Evolutionary conservation across 768 basidiomycete species (phyloP), one percentile per base, ranked within the genome.

Genomic region (Russula emetica): DNA sequence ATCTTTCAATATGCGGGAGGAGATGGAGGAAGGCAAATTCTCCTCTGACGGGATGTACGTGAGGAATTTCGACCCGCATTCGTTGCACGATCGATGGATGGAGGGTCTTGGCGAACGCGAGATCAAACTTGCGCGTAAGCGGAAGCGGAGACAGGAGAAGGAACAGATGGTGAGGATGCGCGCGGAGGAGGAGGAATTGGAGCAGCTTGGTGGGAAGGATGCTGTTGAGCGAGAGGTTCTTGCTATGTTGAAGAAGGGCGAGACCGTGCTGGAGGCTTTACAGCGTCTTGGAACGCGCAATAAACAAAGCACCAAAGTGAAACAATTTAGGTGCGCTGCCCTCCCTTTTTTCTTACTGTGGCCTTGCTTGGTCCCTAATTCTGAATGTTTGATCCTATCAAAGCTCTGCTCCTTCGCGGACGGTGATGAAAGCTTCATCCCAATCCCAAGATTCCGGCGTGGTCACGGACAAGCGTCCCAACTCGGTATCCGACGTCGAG

Each of bases 21-120:
- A 99, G 80, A 95, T 98, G 89, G 88, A 93, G 71, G 96, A 98
- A 76, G 97, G 97, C 44, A 92, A 94, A 72, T 98, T 99, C 78
- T 87, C 92, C 5, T 90, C 90, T 64, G 96, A 98, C 72, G 97
- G 97, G 53, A 89, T 76, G 70, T 93, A 94, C 72, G 85, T 90
- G 55, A 87, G 89, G 68, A 82, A 87, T 13, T 87, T 88, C 72
- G 97, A 99, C 74, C 91, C 90, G 1, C 89, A 94, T 72, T 92
- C 87, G 28, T 83, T 88, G 44, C 94, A 99, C 73, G 97, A 99
- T 75, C 83, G 84, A 38, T 99, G 97, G 97, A 89, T 99, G 84
- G 91, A 94, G n/a, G 87, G 85, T 1, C 68, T 95, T 40, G 88
- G 87, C 70, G 94, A 96, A 70, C 80, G 79, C 63, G 91, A 88